Evolutionary conservation across 345 rosid species (phyloP).

Genomic region (Brassica cretica): DNA sequence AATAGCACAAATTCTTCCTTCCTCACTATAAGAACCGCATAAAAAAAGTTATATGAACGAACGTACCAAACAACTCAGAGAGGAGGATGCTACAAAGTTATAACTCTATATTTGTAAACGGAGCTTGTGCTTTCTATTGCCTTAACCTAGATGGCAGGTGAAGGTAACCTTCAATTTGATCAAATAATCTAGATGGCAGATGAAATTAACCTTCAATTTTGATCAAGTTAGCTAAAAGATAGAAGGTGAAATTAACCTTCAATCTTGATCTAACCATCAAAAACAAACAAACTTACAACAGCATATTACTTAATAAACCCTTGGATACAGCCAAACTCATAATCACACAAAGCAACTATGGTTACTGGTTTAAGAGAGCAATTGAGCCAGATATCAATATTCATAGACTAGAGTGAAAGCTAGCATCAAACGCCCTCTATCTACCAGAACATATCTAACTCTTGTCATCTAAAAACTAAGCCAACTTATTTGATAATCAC

Average conservation of each 20-base stretch:
- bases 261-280: conserved; percentile 4
- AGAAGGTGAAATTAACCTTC: not conserved
- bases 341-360: not conserved
- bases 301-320: not conserved
- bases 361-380: conserved; percentile 5
- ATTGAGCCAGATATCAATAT: not conserved
- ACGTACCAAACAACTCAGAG: conserved; percentile 3
- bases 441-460: not conserved
- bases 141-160: conserved; percentile 14
- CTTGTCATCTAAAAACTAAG: not conserved
- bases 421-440: conserved; percentile 16
- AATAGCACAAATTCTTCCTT: conserved; percentile 94
- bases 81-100: conserved; percentile 10
- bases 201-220: not conserved
- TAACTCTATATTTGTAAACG: not conserved
- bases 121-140: conserved; percentile 5
- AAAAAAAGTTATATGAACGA: not conserved
- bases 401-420: conserved; percentile 10
- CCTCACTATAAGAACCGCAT: conserved; percentile 54
- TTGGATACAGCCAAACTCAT: not conserved
- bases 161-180: not conserved
- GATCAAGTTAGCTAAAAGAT: conserved; percentile 9
- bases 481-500: conserved; percentile 37
- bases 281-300: not conserved
- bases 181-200: too few species aligned